Evolutionary conservation across 306 rosid species (phyloP), one percentile per base, ranked within the genome.

Genomic region (Malus fusca): DNA sequence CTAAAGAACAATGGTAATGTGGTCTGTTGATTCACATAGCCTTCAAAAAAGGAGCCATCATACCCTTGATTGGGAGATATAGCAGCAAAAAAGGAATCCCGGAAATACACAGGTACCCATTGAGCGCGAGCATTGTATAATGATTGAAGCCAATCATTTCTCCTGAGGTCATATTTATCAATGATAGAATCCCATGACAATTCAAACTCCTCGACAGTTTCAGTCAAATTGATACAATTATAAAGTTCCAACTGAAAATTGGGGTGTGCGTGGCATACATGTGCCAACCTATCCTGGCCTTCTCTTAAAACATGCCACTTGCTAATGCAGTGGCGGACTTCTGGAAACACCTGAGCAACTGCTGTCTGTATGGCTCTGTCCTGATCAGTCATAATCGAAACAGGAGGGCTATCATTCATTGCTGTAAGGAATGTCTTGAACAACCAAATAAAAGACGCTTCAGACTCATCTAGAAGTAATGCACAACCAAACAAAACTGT

Each of bases 231-330:
- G 86, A 93, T 93, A 81, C 98, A 93, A 80, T 89, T 89, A 82
- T 88, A 91, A 65, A 91, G 93, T 78, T 93, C 98, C 74, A 74
- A 77, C 78, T 91, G 96, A 84, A 93, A 91, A 82, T 73, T 84
- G 44, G 97, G 98, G 85, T 93, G 85, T 11, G 78, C 75, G 37
- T 72, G 88, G 82, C 97, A 91, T 68, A 93, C 93, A 72, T 85
- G 88, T 68, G 88, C 96, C 80, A 93, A 79, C 85, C 85, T 93
- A 71, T 93, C 97, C 75, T 89, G 98, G 70, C 98, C 98, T 82
- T 93, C 98, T 78, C 97, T 86, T 85, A 93, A 89, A 81, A 93
- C 93, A 70, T 91, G 90, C 93, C 92, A 91, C 84, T 83, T 93
- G 83, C 88, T 93, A 75, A 91, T 85, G 72, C 97, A 91, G 83